Base-by-base conservation (phyloP, 306 rosid species). In the Fagus crenata region DNA sequence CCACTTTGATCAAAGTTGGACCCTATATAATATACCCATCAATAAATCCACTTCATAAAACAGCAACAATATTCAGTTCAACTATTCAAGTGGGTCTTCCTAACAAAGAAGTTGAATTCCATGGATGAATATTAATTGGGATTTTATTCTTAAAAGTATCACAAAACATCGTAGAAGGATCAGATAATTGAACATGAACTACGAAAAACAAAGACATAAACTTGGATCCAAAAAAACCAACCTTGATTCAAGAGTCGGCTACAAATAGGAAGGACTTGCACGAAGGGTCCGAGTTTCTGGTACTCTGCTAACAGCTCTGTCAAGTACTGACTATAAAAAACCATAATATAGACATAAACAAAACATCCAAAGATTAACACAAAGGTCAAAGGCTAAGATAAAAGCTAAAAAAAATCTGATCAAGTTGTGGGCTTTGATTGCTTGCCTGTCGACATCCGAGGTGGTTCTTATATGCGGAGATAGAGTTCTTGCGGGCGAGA, bases 171-270 rank as follows among this genome's bases (percentile, higher is more conserved):
- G 7, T 60, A 60, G 15, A 60, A 12, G 2, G 67, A 60, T 60
- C 39, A 4, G 39, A 35, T 32, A 60, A 60, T 8, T 17, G 3
- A 64, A 36, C 37, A 33, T 2, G 43, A 64, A 35, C 28, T 15
- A 64, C 7, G 43, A 36, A 22, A 22, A 58, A 7, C 2, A 53
- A 58, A 12, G 28, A 28, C 3, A 76, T 32, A 31, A 41, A 61
- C 59, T 56, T 64, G n/a, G 11, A 64, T 35, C 69, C 69, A 63
- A 41, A 69, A 33, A 53, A 67, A 74, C 67, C 13, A 8, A 87
- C 90, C 90, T 87, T 87, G 90, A 85, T 80, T 85, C 36, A 87
- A 83, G 73, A 87, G 87, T 78, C 87, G 73, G 71, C 74, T 78
- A 73, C 90, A 84, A 12, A 80, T 76, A 74, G 90, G 90, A n/a